These are phyloP conservation scores for Taphrina pruni DNA, from an alignment of 1,139 yeast species.

Conservation along the genomic window DNA sequence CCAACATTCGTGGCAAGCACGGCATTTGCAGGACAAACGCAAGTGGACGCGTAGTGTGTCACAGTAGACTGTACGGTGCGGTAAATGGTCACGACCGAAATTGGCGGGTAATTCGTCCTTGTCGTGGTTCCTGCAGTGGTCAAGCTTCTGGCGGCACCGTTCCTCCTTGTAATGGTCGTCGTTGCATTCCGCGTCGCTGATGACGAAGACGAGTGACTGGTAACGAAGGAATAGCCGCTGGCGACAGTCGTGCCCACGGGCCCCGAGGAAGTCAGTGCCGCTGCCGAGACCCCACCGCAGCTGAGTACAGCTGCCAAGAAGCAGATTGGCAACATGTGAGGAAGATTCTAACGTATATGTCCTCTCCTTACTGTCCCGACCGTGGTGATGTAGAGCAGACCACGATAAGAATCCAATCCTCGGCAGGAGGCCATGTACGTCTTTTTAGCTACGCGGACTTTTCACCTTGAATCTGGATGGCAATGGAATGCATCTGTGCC, in stretches of 20 bases:
- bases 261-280: not conserved
- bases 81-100: not conserved
- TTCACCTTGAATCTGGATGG: not conserved
- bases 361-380: not conserved
- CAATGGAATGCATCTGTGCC: not conserved
- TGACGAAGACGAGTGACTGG: not conserved
- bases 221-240: not conserved
- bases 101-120: not conserved
- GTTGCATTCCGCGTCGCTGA: not conserved
- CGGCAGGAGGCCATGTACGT: not conserved
- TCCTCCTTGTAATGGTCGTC: not conserved
- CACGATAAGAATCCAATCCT: not conserved
- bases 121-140: not conserved
- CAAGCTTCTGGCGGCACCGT: not conserved
- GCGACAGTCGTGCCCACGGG: not conserved
- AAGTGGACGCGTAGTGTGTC: not conserved
- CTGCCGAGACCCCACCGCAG: not conserved
- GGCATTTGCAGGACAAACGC: not conserved
- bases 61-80: not conserved
- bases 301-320: not conserved
- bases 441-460: not conserved
- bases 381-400: not conserved
- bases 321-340: not conserved
- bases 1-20: not conserved
- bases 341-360: not conserved